phyloP scores from a whole-genome alignment of 768 basidiomycete genomes.

The Podaxis sp. region DNA sequence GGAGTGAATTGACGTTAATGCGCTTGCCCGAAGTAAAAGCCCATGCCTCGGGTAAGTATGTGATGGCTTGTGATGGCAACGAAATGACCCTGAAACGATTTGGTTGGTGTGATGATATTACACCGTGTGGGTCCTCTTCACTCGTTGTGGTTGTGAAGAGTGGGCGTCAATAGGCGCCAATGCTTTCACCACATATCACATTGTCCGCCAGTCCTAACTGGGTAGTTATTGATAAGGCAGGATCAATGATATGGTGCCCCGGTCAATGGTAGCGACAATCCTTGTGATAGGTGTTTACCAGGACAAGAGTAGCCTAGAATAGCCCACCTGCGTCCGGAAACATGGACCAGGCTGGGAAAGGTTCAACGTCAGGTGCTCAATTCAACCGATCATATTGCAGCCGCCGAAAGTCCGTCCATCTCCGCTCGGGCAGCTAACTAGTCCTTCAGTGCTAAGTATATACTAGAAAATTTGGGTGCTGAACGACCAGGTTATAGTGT shows the following conservation, averaged over 20 bases:
- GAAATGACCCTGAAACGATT: not conserved
- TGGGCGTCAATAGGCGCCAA: not conserved
- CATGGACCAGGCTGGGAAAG: too few species aligned
- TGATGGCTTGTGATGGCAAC: not conserved
- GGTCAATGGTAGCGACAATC: too few species aligned
- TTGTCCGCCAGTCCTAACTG: not conserved
- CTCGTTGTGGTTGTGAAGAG: conserved; percentile 4
- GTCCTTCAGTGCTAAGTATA: not conserved
- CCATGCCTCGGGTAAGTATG: not conserved
- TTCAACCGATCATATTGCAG: not conserved
- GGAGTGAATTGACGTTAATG: not conserved
- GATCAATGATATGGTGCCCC: not conserved
- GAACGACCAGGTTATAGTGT: not conserved
- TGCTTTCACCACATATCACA: not conserved
- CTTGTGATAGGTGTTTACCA: too few species aligned
- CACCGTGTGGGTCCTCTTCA: conserved; percentile 12
- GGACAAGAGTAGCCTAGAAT: too few species aligned
- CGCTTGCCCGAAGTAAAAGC: not conserved
- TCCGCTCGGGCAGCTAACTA: not conserved
- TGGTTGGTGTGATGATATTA: not conserved
- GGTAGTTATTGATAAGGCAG: too few species aligned
- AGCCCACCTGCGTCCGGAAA: too few species aligned
- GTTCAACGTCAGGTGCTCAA: too few species aligned
- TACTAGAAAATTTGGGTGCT: not conserved
- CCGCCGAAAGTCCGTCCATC: not conserved